phyloP scores from a whole-genome alignment of 2,329 filamentous ascomycete species.

The Parascedosporium putredinis region DNA sequence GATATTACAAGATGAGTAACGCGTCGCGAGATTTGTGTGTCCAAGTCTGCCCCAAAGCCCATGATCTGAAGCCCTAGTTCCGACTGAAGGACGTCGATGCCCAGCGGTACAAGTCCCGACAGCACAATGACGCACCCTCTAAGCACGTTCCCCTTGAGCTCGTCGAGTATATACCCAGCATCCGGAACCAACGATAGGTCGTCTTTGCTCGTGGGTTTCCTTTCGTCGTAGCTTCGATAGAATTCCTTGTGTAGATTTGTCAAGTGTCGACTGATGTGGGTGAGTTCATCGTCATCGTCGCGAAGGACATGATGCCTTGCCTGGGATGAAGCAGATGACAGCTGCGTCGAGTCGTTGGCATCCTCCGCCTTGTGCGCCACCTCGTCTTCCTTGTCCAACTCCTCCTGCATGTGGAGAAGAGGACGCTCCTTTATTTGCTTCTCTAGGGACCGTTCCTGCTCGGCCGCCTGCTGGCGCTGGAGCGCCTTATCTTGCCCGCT shows the following conservation, averaged over 20 bases:
- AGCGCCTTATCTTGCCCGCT: conserved; percentile 56
- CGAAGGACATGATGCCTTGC: conserved; percentile 65
- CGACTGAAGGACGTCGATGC: conserved; percentile 65
- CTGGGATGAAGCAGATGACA: conserved; percentile 16
- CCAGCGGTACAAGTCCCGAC: conserved; percentile 80
- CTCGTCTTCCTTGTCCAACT: conserved; percentile 69
- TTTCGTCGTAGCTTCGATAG: conserved; percentile 66
- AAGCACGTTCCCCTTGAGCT: conserved; percentile 68
- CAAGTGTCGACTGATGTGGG: conserved; percentile 65
- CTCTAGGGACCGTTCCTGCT: conserved; percentile 79
- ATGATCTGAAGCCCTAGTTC: conserved; percentile 82
- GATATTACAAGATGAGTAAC: conserved; percentile 69
- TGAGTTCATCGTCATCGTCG: conserved; percentile 79
- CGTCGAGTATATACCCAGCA: conserved; percentile 72
- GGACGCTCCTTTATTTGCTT: conserved; percentile 85
- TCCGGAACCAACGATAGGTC: conserved; percentile 59
- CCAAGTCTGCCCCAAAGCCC: conserved; percentile 66
- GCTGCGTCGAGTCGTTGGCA: conserved; percentile 16
- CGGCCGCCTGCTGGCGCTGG: conserved; percentile 65
- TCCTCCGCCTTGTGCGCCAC: conserved; percentile 18
- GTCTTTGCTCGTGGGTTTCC: conserved; percentile 18
- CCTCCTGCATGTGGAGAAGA: conserved; percentile 81
- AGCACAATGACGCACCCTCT: conserved; percentile 71
- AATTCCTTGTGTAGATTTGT: conserved; percentile 67
- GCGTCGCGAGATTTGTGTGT: conserved; percentile 45